Base-by-base conservation (phyloP, 208 protist genomes). In the Leishmania major region DNA sequence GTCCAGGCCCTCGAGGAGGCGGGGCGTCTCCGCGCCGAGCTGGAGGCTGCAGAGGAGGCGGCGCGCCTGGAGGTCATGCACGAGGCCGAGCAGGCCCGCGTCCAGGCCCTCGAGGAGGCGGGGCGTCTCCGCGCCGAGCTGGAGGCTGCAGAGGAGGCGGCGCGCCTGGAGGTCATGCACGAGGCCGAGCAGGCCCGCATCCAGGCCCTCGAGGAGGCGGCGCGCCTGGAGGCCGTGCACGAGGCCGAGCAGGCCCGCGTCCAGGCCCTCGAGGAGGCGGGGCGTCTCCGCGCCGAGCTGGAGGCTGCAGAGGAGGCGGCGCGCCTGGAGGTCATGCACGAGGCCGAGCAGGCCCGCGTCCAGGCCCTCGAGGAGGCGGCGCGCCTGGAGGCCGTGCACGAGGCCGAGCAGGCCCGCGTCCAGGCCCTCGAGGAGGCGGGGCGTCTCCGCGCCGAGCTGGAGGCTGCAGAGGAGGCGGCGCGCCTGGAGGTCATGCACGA, bases 291-390 rank as follows among this genome's bases (percentile, higher is more conserved):
- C 11, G 60, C 60, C 0, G 60, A 67, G 60, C 60, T 22, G 28
- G 60, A 37, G 60, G 60, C 60, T 17, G 60, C 28, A 3, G 28
- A 66, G 37, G 37, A 40, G 69, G 43, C 40, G 7, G 69, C 43
- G 13, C 69, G 69, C 15, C 43, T 74, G n/a, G 40, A 0, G 40
- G 40, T 37, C 19, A 19, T 8, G 19, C 31, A 74, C 7, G 43
- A 51, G 43, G 35, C 37, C 69, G 51, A 53, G 51, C 51, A 53
- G 13, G 0, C 13, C 51, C 51, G 51, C 69, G 11, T 45, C 69
- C 35, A 5, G 4, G 13, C 37, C 69, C 69, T 28, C 31, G 70
- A 82, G 51, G 75, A 82, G 51, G 67, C 64, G 10, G 80, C 75
- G 2, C 75, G 78, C 8, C 64, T 43, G 62, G 60, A 2, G 28